These are phyloP conservation scores for Phytopythium helicoides DNA, from an alignment of 352 stramenopile species.

Conservation along the genomic window DNA sequence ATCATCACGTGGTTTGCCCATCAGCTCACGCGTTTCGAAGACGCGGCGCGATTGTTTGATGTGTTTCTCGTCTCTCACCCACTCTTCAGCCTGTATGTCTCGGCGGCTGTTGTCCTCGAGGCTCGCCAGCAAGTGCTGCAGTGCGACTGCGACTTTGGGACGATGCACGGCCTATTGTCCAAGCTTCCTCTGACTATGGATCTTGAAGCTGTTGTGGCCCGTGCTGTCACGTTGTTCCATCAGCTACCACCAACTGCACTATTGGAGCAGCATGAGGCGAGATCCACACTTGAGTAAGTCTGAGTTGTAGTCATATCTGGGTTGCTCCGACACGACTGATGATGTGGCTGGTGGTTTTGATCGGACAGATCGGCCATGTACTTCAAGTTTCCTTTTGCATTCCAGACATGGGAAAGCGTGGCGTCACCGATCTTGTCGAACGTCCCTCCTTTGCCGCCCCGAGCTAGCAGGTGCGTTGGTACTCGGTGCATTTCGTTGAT, in stretches of 20 bases:
- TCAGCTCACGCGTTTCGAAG: constrained; percentile 81
- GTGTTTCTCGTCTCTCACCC: constrained; percentile 92
- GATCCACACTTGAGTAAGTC: constrained; percentile 20
- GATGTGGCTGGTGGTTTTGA: neutral
- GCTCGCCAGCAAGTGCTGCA: constrained; percentile 53
- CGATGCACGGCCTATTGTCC: constrained; percentile 67
- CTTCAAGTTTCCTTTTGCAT: constrained; percentile 36
- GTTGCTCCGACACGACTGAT: no score
- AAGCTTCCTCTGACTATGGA: constrained; percentile 78
- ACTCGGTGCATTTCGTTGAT: neutral
- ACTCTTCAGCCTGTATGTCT: constrained; percentile 91
- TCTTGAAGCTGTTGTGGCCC: constrained; percentile 56
- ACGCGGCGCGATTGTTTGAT: constrained; percentile 92
- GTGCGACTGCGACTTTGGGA: constrained; percentile 75
- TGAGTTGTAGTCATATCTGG: neutral
- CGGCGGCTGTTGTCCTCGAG: constrained; percentile 69
- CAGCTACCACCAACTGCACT: constrained; percentile 44
- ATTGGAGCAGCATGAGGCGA: constrained; percentile 16
- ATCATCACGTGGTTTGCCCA: constrained; percentile 96
- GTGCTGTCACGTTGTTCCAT: constrained; percentile 56
- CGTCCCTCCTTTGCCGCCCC: constrained; percentile 20
- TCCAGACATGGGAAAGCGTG: constrained; percentile 30
- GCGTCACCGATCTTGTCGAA: constrained; percentile 20
- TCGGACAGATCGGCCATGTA: constrained; percentile 19
- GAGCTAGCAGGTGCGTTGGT: constrained; percentile 16